Evolutionary conservation across 306 rosid species (phyloP).

Genomic region (Pterocarpus santalinus): DNA sequence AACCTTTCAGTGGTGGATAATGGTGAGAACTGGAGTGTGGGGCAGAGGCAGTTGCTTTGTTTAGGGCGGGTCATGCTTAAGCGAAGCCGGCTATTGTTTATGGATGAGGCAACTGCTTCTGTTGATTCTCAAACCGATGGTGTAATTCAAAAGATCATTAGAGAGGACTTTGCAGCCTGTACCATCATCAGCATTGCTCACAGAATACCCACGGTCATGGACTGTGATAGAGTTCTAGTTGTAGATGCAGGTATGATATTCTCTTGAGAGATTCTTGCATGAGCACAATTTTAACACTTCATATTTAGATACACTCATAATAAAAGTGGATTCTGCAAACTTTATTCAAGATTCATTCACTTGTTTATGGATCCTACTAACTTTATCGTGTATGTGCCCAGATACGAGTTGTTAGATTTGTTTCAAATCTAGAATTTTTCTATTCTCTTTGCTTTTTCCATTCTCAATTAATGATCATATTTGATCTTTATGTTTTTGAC

Average conservation of each 20-base stretch:
- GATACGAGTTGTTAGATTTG: no score
- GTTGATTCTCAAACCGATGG: slow-evolving; percentile 85
- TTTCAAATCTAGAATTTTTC: no score
- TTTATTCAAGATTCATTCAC: no score
- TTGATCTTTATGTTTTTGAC: background rate
- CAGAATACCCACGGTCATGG: slow-evolving; percentile 91
- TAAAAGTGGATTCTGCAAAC: no score
- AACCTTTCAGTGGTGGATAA: slow-evolving; percentile 57
- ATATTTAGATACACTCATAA: background rate
- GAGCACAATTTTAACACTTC: no score
- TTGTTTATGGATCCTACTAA: no score
- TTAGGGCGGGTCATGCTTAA: slow-evolving; percentile 81
- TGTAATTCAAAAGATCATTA: slow-evolving; percentile 72
- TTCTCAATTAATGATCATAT: no score
- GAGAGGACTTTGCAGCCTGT: slow-evolving; percentile 76
- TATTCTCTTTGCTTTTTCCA: background rate
- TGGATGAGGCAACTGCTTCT: slow-evolving; percentile 87
- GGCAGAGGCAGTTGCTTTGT: slow-evolving; percentile 86
- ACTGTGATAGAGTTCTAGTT: slow-evolving; percentile 75
- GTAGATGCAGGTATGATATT: slow-evolving; percentile 67
- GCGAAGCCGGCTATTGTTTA: slow-evolving; percentile 70
- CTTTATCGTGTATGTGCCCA: no score
- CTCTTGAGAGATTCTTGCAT: no score
- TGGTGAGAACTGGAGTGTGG: slow-evolving; percentile 90
- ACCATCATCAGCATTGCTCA: slow-evolving; percentile 92